Evolutionary conservation across 2,329 filamentous ascomycete species (phyloP), one percentile per base, ranked within the genome.

Genomic region (Fusarium vanettenii): DNA sequence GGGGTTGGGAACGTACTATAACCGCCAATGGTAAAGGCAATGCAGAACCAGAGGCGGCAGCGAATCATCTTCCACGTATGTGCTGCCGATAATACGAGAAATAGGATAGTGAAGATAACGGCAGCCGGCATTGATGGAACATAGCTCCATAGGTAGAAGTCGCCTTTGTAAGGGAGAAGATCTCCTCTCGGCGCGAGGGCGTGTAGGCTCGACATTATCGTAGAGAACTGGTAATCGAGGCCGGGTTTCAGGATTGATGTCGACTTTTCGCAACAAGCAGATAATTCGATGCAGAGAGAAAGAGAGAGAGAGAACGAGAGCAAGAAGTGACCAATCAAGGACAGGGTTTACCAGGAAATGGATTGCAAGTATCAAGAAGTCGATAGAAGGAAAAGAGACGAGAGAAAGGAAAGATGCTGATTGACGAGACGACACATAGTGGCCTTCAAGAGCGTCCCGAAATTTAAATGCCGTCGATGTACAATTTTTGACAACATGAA

Each of bases 41-140:
- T 79, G 71, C 86, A 87, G 72, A 86, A 88, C 83, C 84, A 87
- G 39, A 84, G 85, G 41, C 82, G 80, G 8, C 81, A 82, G 29
- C 80, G 84, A 20, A 83, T 68, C 31, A 87, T 80, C 56, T 83
- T 83, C 69, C 79, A 84, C 6, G 74, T 73, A 86, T 86, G 27
- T 74, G 71, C 5, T 76, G 63, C 18, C 2, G 86, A 85, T 5
- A 83, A 72, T 1, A 82, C 43, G 14, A 76, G 55, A 73, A 88
- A 88, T 6, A 88, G 69, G 29, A 83, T 62, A 3, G 81, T 74
- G 63, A 87, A 87, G 5, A 85, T 79, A 11, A 83, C 70, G 2
- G 85, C 86, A 0, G 83, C 85, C 0, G 82, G 79, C 4, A 87
- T 66, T 0, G 85, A 86, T 0, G 87, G 86, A 8, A 74, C 60